Evolutionary conservation across 31 red algal genomes (phyloP).

Genomic region (Odonthalia washingtoniensis): DNA sequence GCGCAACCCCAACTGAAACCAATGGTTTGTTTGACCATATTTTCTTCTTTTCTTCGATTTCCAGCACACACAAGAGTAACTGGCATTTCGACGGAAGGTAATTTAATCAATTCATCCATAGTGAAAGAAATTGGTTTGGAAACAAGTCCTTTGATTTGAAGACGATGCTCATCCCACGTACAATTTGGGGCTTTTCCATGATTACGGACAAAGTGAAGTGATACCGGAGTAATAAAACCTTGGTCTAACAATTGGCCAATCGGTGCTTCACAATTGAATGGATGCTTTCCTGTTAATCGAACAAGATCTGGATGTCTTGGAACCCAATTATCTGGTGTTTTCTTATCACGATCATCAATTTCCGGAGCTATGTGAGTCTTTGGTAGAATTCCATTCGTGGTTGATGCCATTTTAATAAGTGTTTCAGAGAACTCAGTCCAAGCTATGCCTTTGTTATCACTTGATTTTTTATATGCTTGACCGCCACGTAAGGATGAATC

Average conservation of each 20-base stretch:
- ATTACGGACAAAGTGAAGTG: conserved; percentile 91
- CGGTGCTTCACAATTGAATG: conserved; percentile 94
- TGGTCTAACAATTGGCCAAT: conserved; percentile 74
- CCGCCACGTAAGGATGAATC: conserved; percentile 78
- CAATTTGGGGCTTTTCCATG: conserved; percentile 84
- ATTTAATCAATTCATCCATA: conserved; percentile 71
- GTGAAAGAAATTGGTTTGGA: conserved; percentile 50
- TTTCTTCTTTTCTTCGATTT: conserved; percentile 96
- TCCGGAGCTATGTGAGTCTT: conserved; percentile 61
- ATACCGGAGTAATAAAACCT: conserved; percentile 82
- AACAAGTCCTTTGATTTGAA: conserved; percentile 75
- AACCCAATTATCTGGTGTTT: conserved; percentile 89
- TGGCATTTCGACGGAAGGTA: conserved; percentile 73
- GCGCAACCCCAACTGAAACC: conserved; percentile 95
- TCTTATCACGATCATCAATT: conserved; percentile 69
- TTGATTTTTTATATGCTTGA: conserved; percentile 24
- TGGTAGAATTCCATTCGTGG: conserved; percentile 22
- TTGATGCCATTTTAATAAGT: conserved; percentile 9
- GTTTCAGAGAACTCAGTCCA: conserved; percentile 52
- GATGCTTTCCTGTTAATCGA: conserved; percentile 92
- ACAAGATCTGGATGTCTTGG: conserved; percentile 82
- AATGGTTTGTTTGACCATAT: conserved; percentile 93
- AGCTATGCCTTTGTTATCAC: conserved; percentile 46
- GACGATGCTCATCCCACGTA: conserved; percentile 66
- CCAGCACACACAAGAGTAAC: conserved; percentile 95